Evolutionary conservation across 805 yeast species (phyloP).

Genomic region (Saturnispora galanensis): DNA sequence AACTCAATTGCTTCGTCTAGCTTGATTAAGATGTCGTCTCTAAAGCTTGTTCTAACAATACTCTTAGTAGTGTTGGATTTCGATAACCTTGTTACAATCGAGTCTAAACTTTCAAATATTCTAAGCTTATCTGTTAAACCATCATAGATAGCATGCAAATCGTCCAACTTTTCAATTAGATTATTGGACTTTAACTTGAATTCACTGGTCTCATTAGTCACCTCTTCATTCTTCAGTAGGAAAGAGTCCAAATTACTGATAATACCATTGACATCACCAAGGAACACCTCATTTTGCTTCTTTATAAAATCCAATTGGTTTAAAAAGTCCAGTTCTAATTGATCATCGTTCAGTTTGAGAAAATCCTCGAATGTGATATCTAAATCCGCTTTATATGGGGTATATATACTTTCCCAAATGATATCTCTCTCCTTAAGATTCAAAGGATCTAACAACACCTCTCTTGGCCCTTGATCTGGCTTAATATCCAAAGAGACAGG

Average conservation of each 20-base stretch:
- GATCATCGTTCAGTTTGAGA: constrained; percentile 32
- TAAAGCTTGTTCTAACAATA: constrained; percentile 51
- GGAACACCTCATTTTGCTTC: constrained; percentile 28
- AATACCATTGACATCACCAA: constrained; percentile 36
- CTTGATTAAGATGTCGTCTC: constrained; percentile 37
- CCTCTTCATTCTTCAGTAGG: constrained; percentile 43
- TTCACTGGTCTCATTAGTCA: constrained; percentile 50
- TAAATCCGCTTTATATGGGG: constrained; percentile 11
- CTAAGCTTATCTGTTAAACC: constrained; percentile 41
- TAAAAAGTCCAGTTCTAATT: constrained; percentile 29
- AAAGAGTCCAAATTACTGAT: constrained; percentile 38
- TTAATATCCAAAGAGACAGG: not conserved
- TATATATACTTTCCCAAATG: constrained; percentile 20
- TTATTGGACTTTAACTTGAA: constrained; percentile 50
- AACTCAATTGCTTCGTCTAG: constrained; percentile 63
- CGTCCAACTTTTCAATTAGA: constrained; percentile 37
- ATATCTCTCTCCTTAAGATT: constrained; percentile 28
- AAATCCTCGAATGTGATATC: constrained; percentile 33
- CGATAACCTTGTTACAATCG: constrained; percentile 58
- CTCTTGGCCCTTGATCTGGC: not conserved
- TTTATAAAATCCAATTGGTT: constrained; percentile 23
- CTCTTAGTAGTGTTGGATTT: constrained; percentile 55
- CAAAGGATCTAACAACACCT: constrained; percentile 26
- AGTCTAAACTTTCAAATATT: constrained; percentile 62
- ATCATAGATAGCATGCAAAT: constrained; percentile 31